Percentiles rank a stretch among this genome's conserved stretches.
phyloP scores from a whole-genome alignment of 2,329 filamentous ascomycete species.

The Bretziella fagacearum region DNA sequence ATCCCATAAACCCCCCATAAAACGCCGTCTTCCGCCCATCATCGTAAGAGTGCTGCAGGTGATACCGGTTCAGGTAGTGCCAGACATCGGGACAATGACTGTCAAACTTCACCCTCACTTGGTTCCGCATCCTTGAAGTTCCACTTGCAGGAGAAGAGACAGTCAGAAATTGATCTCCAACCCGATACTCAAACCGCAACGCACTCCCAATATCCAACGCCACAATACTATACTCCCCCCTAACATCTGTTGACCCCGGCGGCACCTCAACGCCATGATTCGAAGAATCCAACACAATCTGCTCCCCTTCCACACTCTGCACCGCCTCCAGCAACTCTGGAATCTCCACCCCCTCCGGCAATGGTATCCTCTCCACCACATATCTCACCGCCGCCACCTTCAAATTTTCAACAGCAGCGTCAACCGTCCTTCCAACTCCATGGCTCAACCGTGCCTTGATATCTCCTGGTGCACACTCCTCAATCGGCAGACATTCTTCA shows the following conservation, averaged over 20 bases:
- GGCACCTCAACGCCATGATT: constrained; percentile 26
- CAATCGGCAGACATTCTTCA: background rate
- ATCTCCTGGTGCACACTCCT: too few relatives aligned
- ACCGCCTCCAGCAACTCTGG: constrained; percentile 39
- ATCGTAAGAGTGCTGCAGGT: background rate
- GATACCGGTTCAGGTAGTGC: background rate
- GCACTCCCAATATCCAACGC: constrained; percentile 45
- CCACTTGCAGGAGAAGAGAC: constrained; percentile 2
- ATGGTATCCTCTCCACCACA: constrained; percentile 2
- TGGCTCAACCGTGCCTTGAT: background rate
- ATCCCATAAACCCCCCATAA: constrained; percentile 71
- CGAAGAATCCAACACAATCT: constrained; percentile 43
- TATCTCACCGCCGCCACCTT: background rate
- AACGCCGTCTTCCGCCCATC: constrained; percentile 33
- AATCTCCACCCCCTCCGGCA: constrained; percentile 19
- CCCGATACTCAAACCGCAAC: constrained; percentile 39
- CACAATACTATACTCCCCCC: constrained; percentile 57
- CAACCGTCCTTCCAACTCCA: background rate
- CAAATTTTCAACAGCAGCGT: too few relatives aligned
- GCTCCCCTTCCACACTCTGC: constrained; percentile 24
- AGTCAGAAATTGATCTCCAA: constrained; percentile 27
- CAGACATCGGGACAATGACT: background rate
- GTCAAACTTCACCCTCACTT: background rate
- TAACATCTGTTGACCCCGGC: constrained; percentile 26
- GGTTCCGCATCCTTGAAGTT: background rate